phyloP scores from a whole-genome alignment of 441 rosid genomes.

The Iberis amara region DNA sequence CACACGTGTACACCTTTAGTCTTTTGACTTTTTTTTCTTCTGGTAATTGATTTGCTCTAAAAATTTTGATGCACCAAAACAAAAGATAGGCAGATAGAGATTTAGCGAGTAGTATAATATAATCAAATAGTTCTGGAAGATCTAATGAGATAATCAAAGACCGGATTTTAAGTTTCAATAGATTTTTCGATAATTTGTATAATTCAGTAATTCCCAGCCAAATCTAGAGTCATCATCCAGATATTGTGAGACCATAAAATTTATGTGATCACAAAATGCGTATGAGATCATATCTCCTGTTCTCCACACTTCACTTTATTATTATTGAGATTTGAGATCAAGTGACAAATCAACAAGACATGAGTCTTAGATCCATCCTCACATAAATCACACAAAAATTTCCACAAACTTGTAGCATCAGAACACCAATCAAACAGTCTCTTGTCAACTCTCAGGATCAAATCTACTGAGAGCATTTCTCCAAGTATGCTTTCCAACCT shows the following conservation, averaged over 20 bases:
- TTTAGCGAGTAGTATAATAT: too few relatives aligned
- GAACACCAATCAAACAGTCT: background rate
- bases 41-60: too few relatives aligned
- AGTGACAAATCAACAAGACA: conserved; percentile 21
- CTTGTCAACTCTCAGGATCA: background rate
- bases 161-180: too few relatives aligned
- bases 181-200: too few relatives aligned
- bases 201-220: too few relatives aligned
- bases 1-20: background rate
- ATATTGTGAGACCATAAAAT: background rate
- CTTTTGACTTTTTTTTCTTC: too few relatives aligned
- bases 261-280: background rate
- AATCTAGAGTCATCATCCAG: too few relatives aligned
- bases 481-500: conserved; percentile 93
- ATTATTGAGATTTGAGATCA: conserved; percentile 7
- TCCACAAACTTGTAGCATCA: conserved; percentile 17
- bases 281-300: conserved; percentile 2
- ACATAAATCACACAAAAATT: background rate
- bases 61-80: too few relatives aligned
- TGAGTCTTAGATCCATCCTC: conserved; percentile 20
- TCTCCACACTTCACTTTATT: conserved; percentile 11
- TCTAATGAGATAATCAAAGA: too few relatives aligned
- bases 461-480: conserved; percentile 19
- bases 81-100: too few relatives aligned
- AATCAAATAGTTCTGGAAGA: too few relatives aligned